A percentile compares a stretch with the other conserved stretches of the same genome.
phyloP scores from a whole-genome alignment of 371 early-diverging fungal species.

The Ecytonucleospora hepatopenaei region DNA sequence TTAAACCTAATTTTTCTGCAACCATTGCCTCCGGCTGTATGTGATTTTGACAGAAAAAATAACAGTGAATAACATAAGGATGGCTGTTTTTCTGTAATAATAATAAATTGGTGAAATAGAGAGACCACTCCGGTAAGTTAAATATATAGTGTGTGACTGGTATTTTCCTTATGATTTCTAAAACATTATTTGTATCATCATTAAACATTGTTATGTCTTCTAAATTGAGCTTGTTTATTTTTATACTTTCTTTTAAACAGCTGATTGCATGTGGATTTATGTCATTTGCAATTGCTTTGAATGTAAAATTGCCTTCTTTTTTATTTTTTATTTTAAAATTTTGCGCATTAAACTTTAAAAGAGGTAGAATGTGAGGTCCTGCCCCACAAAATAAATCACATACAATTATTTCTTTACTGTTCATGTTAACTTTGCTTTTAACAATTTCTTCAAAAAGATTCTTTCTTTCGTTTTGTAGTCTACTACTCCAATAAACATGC shows the following conservation, averaged over 20 bases:
- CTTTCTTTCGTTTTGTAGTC: constrained; percentile 53
- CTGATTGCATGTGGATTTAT: constrained; percentile 52
- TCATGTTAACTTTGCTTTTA: constrained; percentile 10
- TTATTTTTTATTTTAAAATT: no score
- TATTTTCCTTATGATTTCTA: constrained; percentile 29
- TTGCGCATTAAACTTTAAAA: constrained; percentile 37
- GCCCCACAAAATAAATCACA: constrained; percentile 58
- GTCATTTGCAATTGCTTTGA: no score
- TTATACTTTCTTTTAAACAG: constrained; percentile 45
- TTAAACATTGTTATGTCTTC: constrained; percentile 32
- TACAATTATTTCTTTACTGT: no score
- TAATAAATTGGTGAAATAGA: constrained; percentile 45
- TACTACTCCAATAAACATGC: constrained; percentile 57
- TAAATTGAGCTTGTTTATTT: constrained; percentile 33
- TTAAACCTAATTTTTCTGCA: constrained; percentile 13
- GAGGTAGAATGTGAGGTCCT: constrained; percentile 54
- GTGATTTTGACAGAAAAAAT: constrained; percentile 49
- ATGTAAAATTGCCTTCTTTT: no score
- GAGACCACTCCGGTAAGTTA: constrained; percentile 54
- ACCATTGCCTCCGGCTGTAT: constrained; percentile 17
- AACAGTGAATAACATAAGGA: constrained; percentile 38
- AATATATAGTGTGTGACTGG: constrained; percentile 52
- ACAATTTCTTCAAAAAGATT: constrained; percentile 26
- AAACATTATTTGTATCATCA: constrained; percentile 44
- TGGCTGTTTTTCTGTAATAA: constrained; percentile 13